phyloP scores from a whole-genome alignment of 83 land plant genomes.

The Diphasiastrum complanatum region DNA sequence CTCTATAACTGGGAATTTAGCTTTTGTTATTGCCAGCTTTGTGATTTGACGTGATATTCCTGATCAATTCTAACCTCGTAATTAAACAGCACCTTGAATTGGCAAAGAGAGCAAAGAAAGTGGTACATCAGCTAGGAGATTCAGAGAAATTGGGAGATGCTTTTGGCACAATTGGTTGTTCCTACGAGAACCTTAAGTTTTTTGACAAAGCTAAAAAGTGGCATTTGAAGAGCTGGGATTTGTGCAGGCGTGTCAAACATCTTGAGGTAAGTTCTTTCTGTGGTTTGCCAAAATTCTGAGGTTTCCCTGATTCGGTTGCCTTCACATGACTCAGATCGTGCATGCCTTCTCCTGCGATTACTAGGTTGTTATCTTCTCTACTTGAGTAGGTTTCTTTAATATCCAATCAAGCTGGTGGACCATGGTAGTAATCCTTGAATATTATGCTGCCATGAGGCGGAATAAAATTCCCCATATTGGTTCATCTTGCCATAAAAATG shows the following conservation, averaged over 20 bases:
- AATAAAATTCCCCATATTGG: too few species aligned
- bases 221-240: conserved; percentile 65
- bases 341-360: neutral
- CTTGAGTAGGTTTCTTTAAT: neutral
- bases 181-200: conserved; percentile 67
- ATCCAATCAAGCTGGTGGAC: neutral
- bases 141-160: conserved; percentile 86
- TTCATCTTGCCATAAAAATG: too few species aligned
- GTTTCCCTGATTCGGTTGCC: neutral
- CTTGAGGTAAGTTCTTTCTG: conserved; percentile 52
- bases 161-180: conserved; percentile 58
- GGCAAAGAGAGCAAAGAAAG: conserved; percentile 59
- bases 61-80: too few species aligned
- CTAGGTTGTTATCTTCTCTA: neutral
- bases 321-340: neutral
- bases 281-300: neutral
- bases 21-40: too few species aligned
- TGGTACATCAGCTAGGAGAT: conserved; percentile 65
- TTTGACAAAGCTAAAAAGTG: conserved; percentile 76
- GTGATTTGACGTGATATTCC: too few species aligned
- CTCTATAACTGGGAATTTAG: too few species aligned
- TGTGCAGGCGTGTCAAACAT: conserved; percentile 56
- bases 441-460: too few species aligned
- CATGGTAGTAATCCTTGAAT: neutral
- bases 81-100: conserved; percentile 53